Evolutionary conservation across 2,329 filamentous ascomycete species (phyloP).

Genomic region (Gaeumannomyces sp.): DNA sequence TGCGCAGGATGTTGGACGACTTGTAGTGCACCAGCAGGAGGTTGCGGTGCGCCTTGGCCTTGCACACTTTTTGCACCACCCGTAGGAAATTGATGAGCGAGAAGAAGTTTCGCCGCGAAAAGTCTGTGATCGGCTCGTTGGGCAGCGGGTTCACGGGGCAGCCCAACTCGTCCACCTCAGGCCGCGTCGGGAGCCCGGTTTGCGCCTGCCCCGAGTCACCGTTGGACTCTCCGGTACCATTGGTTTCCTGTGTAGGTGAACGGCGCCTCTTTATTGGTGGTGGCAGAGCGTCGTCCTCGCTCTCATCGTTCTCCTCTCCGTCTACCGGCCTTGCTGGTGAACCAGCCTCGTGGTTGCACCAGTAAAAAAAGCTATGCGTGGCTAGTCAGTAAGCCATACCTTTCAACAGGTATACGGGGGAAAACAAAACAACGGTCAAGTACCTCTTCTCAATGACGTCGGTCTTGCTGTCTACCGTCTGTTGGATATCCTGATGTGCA

Average conservation of each 20-base stretch:
- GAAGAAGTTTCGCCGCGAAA: slow-evolving; percentile 93
- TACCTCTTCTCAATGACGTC: slow-evolving; percentile 79
- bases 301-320: slow-evolving; percentile 37
- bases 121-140: slow-evolving; percentile 73
- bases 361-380: slow-evolving; percentile 71
- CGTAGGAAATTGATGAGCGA: slow-evolving; percentile 91
- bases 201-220: background rate
- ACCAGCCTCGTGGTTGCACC: slow-evolving; percentile 63
- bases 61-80: slow-evolving; percentile 95
- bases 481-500: slow-evolving; percentile 88
- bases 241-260: slow-evolving; percentile 25
- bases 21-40: slow-evolving; percentile 94
- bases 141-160: slow-evolving; percentile 69
- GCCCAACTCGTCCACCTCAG: slow-evolving; percentile 79
- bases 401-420: background rate
- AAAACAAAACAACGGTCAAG: slow-evolving; percentile 1
- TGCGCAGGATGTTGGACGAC: slow-evolving; percentile 84
- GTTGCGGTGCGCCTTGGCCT: slow-evolving; percentile 90
- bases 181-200: slow-evolving; percentile 29
- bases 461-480: slow-evolving; percentile 77
- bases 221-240: slow-evolving; percentile 5
- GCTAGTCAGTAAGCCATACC: slow-evolving; percentile 13
- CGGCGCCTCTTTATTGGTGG: slow-evolving; percentile 68
- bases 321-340: slow-evolving; percentile 23
- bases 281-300: slow-evolving; percentile 73